phyloP scores from a whole-genome alignment of 768 basidiomycete genomes.

The Leucocoprinus sp. region DNA sequence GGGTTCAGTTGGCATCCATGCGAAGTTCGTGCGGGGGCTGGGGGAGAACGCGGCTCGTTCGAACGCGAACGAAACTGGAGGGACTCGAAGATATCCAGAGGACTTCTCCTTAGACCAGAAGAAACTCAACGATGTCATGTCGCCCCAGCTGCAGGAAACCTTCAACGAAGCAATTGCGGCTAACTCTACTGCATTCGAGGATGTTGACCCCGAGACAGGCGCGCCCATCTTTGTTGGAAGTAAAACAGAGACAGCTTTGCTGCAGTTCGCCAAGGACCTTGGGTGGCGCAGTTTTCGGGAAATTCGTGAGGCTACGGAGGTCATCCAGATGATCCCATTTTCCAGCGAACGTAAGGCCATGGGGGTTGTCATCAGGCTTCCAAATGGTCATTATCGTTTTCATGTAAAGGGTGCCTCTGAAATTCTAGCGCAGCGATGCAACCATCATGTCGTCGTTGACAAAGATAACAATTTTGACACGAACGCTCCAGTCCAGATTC shows the following conservation, averaged over 20 bases:
- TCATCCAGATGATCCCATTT: slow-evolving; percentile 90
- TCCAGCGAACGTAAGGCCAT: slow-evolving; percentile 91
- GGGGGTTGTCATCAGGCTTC: slow-evolving; percentile 74
- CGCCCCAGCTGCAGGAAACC: slow-evolving; percentile 50
- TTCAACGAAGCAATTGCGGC: slow-evolving; percentile 83
- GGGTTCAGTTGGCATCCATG: slow-evolving; percentile 88
- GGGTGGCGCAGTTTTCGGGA: slow-evolving; percentile 67
- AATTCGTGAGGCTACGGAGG: slow-evolving; percentile 48
- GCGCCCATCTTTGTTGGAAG: slow-evolving; percentile 69
- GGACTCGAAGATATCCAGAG: slow-evolving; percentile 35
- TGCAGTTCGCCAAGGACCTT: slow-evolving; percentile 77
- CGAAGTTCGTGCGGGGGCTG: slow-evolving; percentile 83
- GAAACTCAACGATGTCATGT: slow-evolving; percentile 56
- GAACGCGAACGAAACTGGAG: slow-evolving; percentile 51
- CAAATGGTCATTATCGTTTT: slow-evolving; percentile 49
- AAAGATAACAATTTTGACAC: slow-evolving; percentile 20
- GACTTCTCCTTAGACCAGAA: slow-evolving; percentile 87
- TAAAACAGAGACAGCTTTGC: slow-evolving; percentile 92
- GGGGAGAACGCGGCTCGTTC: slow-evolving; percentile 62
- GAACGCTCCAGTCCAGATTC: slow-evolving; percentile 39
- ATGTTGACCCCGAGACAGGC: slow-evolving; percentile 53
- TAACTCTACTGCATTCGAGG: slow-evolving; percentile 95
- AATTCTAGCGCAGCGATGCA: slow-evolving; percentile 76
- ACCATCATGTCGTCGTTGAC: slow-evolving; percentile 61
- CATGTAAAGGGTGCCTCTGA: slow-evolving; percentile 94